Evolutionary conservation across 2,329 filamentous ascomycete species (phyloP), one percentile per base, ranked within the genome.

Genomic region (Pseudogymnoascus sp.): DNA sequence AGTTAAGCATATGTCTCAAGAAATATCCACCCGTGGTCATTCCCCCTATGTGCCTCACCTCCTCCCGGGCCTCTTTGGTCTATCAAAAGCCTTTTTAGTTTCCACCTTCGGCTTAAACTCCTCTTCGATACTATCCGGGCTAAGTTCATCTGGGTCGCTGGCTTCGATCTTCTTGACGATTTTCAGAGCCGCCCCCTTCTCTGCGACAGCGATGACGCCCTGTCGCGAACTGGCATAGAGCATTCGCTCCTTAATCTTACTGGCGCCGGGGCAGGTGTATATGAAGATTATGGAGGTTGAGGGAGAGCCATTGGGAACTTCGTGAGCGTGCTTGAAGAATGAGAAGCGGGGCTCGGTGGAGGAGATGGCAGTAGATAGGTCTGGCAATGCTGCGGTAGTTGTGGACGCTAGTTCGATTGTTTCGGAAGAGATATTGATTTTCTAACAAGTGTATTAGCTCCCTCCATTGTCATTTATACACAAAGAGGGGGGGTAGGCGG

Each of bases 181-280:
- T 62, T 78, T 79, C 60, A 93, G 71, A 0, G 85, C 86, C 1
- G 84, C 87, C 67, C 90, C 84, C 36, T 75, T 76, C 69, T 86
- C 83, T 16, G 89, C 90, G 35, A 87, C 73, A n/a, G 78, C 75
- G 30, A 92, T 78, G 2, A 90, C 88, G 23, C 84, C 82, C 9
- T 83, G 79, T 75, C 86, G 87, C 78, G 86, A 87, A 25, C 87
- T 77, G 35, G 90, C 89, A 73, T 94, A 94, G 71, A 94, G 75
- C 91, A 95, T 95, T 66, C 90, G 82, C 75, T 89, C 88, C 77
- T 91, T 92, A 77, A 94, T 89, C 60, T 83, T 78, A 75, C 86
- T 90, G 60, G 81, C 84, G 0, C 83, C 78, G 0, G 91, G 91
- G 73, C 89, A 92, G 5, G 90, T 93, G 76, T 92, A 93, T 72